Conservation (phyloP, 176 grass and related monocot species). For the Bothriochloa decipiens region DNA sequence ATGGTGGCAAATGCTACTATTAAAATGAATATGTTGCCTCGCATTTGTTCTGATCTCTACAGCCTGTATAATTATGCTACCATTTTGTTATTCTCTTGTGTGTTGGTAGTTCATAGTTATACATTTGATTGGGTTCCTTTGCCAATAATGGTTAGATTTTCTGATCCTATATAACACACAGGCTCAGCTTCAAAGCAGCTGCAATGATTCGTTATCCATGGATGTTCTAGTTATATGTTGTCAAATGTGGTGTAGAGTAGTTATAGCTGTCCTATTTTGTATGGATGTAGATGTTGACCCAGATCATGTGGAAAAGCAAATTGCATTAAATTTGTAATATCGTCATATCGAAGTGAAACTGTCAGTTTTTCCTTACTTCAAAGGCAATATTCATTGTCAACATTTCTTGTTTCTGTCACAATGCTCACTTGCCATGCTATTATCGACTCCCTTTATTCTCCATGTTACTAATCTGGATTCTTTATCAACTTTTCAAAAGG, state of each 20-base stretch:
- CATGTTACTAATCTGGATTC: background rate
- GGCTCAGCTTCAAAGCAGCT: background rate
- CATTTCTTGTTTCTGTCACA: conserved; percentile 4
- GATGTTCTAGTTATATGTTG: background rate
- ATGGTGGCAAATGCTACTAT: background rate
- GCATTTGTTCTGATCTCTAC: background rate
- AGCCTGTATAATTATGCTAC: background rate
- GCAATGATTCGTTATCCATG: background rate
- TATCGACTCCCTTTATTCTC: background rate
- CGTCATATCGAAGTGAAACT: background rate
- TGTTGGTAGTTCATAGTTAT: background rate
- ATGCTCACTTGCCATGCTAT: background rate
- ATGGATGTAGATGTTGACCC: background rate
- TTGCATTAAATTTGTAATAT: background rate
- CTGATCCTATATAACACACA: background rate
- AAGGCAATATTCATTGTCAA: background rate
- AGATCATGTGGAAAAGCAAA: background rate
- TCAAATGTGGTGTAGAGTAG: background rate
- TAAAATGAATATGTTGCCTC: background rate
- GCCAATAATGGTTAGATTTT: background rate
- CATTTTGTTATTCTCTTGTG: background rate
- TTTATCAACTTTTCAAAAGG: background rate
- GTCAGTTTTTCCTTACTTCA: background rate
- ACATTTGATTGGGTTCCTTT: background rate
- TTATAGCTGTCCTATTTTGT: background rate